These are phyloP conservation scores for Emmonsiellopsis sp. DNA, from an alignment of 2,329 filamentous ascomycete genomes.

Conservation along the genomic window DNA sequence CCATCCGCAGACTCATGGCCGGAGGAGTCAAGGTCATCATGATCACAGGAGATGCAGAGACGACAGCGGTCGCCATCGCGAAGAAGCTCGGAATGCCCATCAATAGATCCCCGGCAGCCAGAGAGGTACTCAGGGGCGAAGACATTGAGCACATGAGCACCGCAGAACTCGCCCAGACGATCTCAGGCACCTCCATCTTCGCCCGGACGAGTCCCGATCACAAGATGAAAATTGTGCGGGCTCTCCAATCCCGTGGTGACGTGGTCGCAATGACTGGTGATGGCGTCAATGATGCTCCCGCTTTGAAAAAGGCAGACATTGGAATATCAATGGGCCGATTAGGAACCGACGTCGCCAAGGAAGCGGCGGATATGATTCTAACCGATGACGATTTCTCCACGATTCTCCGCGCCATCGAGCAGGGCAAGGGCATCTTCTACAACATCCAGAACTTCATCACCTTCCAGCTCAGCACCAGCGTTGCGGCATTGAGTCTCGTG, in stretches of 20 bases:
- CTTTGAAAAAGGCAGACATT: slow-evolving; percentile 93
- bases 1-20: slow-evolving; percentile 81
- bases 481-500: slow-evolving; percentile 82
- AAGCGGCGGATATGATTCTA: slow-evolving; percentile 79
- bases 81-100: slow-evolving; percentile 92
- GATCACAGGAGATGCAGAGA: slow-evolving; percentile 96
- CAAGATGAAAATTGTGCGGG: slow-evolving; percentile 92
- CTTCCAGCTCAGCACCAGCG: slow-evolving; percentile 95
- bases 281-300: slow-evolving; percentile 94
- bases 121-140: slow-evolving; percentile 70
- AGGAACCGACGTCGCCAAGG: slow-evolving; percentile 95
- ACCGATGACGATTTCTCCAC: slow-evolving; percentile 85
- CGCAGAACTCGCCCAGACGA: slow-evolving; percentile 70
- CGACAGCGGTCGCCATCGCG: slow-evolving; percentile 87
- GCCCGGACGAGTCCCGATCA: slow-evolving; percentile 94
- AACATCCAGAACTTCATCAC: slow-evolving; percentile 99
- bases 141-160: slow-evolving; percentile 91
- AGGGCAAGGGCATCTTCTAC: slow-evolving; percentile 98
- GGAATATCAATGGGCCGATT: slow-evolving; percentile 94
- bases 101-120: slow-evolving; percentile 44
- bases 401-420: slow-evolving; percentile 90
- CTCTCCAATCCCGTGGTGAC: slow-evolving; percentile 83
- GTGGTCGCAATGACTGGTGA: slow-evolving; percentile 99
- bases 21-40: slow-evolving; percentile 96
- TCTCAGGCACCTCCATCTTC: slow-evolving; percentile 86